Conservation (phyloP, 2,329 filamentous ascomycete genomes). For the Fusarium pseudonygamai region DNA sequence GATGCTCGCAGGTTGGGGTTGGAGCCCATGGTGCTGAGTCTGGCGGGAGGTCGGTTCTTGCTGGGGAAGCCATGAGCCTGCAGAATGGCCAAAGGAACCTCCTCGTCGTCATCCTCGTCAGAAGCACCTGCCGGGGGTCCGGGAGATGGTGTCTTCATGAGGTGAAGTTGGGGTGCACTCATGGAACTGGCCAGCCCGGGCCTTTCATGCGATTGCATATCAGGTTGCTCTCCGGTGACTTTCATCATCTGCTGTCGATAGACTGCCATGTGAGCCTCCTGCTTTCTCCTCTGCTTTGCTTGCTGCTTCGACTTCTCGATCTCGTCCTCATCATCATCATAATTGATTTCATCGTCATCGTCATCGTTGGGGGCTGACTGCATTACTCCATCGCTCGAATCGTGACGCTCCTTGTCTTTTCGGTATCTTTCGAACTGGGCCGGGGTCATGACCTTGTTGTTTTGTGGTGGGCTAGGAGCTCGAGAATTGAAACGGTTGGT, state of each 20-base stretch:
- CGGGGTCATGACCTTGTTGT: slow-evolving; percentile 88
- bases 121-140: slow-evolving; percentile 60
- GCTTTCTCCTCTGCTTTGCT: slow-evolving; percentile 82
- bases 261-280: slow-evolving; percentile 88
- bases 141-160: slow-evolving; percentile 49
- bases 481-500: slow-evolving; percentile 49
- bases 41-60: slow-evolving; percentile 78
- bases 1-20: slow-evolving; percentile 76
- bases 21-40: slow-evolving; percentile 70
- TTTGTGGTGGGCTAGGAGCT: slow-evolving; percentile 57
- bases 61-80: slow-evolving; percentile 89
- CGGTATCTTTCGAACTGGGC: slow-evolving; percentile 86
- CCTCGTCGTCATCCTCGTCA: slow-evolving; percentile 90
- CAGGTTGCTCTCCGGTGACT: slow-evolving; percentile 76
- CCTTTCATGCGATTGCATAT: slow-evolving; percentile 55
- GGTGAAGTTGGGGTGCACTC: slow-evolving; percentile 69
- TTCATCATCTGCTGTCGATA: slow-evolving; percentile 98
- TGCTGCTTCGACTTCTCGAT: slow-evolving; percentile 77
- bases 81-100: slow-evolving; percentile 85
- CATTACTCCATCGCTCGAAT: slow-evolving; percentile 53
- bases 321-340: slow-evolving; percentile 82
- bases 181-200: slow-evolving; percentile 65
- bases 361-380: slow-evolving; percentile 62
- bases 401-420: slow-evolving; percentile 75
- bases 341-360: slow-evolving; percentile 70